Base-by-base conservation (phyloP, 306 rosid genomes). In the Boehmeria nivea region DNA sequence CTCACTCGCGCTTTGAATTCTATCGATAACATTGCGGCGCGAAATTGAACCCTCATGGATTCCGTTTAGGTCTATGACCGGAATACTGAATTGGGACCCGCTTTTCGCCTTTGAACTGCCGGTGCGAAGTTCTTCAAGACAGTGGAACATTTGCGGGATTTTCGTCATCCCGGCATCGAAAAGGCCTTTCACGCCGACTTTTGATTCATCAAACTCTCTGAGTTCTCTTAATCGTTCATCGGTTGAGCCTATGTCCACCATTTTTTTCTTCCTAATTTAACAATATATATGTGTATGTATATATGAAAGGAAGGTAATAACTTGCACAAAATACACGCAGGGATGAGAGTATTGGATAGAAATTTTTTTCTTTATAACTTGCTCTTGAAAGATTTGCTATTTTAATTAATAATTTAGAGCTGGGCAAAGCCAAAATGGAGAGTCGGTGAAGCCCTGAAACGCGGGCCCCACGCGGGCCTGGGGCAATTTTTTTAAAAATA, bases 1-100 rank as follows among this genome's bases (percentile, higher is more conserved):
- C 58, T 62, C 71, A 9, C 70, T 57, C n/a, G 82, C 82, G 5
- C 68, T 61, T 39, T 40, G 28, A 1, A 76, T 23, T 22, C 13
- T 47, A 8, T 63, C 61, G 44, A 76, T 18, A 3, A 17, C 51
- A 8, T 40, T n/a, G 15, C 45, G 15, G 16, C 45, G 45, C 2
- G 9, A 31, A 31, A 10, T 10, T 2, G 36, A 31, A 12, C n/a
- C 16, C 6, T 40, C 45, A 10, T 5, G 45, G 3, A 11, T n/a
- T 1, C 36, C 18, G 18, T 7, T 7, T 16, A 50, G 54, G 54
- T 24, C 54, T 12, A 50, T n/a, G 18, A 25, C 19, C 8, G 54
- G 54, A 24, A 50, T 50, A 4, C 12, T 1, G 51, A 18, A 45
- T 4, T 3, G 51, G 51, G n/a, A n/a, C n/a, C 24, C 2, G 46